Evolutionary conservation across 1,284 basidiomycete genomes (phyloP).

Genomic region (Exobasidium cylindrosporum): DNA sequence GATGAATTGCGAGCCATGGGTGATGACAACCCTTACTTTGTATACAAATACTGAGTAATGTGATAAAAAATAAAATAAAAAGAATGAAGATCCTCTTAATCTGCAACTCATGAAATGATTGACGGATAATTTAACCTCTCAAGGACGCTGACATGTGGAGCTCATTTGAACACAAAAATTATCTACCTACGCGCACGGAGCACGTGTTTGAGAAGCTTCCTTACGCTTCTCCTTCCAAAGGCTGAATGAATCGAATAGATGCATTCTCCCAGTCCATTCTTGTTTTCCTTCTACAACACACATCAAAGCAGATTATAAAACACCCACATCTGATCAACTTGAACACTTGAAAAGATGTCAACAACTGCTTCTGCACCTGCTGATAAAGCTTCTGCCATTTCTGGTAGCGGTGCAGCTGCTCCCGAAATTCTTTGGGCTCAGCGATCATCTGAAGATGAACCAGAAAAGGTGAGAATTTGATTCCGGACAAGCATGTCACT

Average conservation of each 20-base stretch:
- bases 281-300: neutral
- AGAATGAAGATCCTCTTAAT: too few relatives aligned
- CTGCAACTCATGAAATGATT: too few relatives aligned
- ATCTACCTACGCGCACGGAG: too few relatives aligned
- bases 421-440: conserved; percentile 55
- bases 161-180: too few relatives aligned
- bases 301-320: neutral
- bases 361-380: conserved; percentile 19
- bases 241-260: too few relatives aligned
- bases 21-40: too few relatives aligned
- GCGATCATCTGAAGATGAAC: conserved; percentile 42
- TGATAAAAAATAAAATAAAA: too few relatives aligned
- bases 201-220: neutral
- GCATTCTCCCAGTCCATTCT: neutral
- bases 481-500: neutral
- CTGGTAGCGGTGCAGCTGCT: conserved; percentile 21
- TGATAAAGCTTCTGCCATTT: conserved; percentile 14
- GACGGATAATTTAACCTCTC: too few relatives aligned
- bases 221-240: too few relatives aligned
- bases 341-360: conserved; percentile 10
- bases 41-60: too few relatives aligned
- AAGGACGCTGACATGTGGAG: too few relatives aligned
- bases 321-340: neutral
- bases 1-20: too few relatives aligned
- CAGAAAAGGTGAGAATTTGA: conserved; percentile 37